Percentiles rank a stretch among this genome's conserved stretches.
Evolutionary conservation across 2,329 filamentous ascomycete species (phyloP).

Genomic region (Stagonosporopsis vannaccii): DNA sequence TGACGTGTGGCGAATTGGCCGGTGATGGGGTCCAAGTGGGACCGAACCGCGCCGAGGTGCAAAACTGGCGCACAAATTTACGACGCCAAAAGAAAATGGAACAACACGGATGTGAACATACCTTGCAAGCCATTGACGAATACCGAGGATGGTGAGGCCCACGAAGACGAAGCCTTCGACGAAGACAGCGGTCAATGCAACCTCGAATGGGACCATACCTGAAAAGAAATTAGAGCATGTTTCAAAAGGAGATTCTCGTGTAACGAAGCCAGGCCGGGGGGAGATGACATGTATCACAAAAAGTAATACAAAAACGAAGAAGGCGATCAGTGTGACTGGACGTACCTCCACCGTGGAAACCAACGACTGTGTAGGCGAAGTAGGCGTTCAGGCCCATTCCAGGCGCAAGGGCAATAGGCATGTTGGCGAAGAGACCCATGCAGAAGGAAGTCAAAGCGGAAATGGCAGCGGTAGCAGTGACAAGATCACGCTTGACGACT

Average conservation of each 20-base stretch:
- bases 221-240: conserved; percentile 27
- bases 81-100: conserved; percentile 13
- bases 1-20: conserved; percentile 19
- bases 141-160: conserved; percentile 73
- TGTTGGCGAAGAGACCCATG: conserved; percentile 83
- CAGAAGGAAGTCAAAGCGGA: conserved; percentile 79
- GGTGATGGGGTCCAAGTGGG: conserved; percentile 17
- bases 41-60: conserved; percentile 19
- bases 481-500: conserved; percentile 75
- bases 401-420: conserved; percentile 76
- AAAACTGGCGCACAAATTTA: conserved; percentile 17
- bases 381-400: conserved; percentile 88
- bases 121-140: conserved; percentile 71
- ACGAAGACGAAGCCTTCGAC: conserved; percentile 89
- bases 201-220: conserved; percentile 70
- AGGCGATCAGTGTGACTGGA: conserved; percentile 16
- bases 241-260: conserved; percentile 11
- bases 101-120: conserved; percentile 19
- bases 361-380: conserved; percentile 83
- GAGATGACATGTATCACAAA: conserved; percentile 22
- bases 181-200: conserved; percentile 86
- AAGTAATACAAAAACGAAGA: conserved; percentile 27
- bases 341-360: conserved; percentile 73
- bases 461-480: conserved; percentile 86
- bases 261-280: conserved; percentile 4